phyloP scores from a whole-genome alignment of 1,284 basidiomycete genomes.

The Ceratobasidium sp. region DNA sequence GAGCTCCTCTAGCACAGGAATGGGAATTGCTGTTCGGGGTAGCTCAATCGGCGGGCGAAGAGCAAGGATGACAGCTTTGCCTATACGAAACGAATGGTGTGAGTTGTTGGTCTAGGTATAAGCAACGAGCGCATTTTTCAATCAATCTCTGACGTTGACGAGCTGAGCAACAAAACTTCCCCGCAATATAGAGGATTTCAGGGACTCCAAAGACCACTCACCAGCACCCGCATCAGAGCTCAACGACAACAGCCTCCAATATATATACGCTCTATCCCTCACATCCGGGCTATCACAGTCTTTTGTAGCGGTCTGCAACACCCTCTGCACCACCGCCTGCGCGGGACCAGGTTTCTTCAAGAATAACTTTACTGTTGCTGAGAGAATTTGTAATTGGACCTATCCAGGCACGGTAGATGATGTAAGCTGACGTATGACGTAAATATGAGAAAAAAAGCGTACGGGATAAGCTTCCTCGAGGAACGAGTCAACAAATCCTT shows the following conservation, averaged over 20 bases:
- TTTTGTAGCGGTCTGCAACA: conserved; percentile 94
- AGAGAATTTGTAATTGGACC: conserved; percentile 96
- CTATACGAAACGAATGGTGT: conserved; percentile 4
- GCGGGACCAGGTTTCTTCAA: conserved; percentile 93
- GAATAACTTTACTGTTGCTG: conserved; percentile 97
- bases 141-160: too few relatives aligned
- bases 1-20: conserved; percentile 93
- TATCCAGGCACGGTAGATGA: conserved; percentile 51
- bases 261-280: conserved; percentile 96
- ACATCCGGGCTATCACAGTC: conserved; percentile 98
- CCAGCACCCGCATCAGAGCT: conserved; percentile 93
- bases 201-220: too few relatives aligned
- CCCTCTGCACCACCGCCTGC: conserved; percentile 89
- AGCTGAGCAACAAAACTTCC: too few relatives aligned
- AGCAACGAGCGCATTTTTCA: too few relatives aligned
- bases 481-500: conserved; percentile 92
- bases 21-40: conserved; percentile 89
- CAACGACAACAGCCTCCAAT: conserved; percentile 83
- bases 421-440: neutral
- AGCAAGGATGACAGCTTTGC: conserved; percentile 82
- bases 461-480: conserved; percentile 93
- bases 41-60: conserved; percentile 93
- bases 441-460: conserved; percentile 14
- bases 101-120: too few relatives aligned
- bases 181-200: too few relatives aligned